Evolutionary conservation across 2,329 filamentous ascomycete species (phyloP).

Genomic region (Ambrosiella cleistominuta): DNA sequence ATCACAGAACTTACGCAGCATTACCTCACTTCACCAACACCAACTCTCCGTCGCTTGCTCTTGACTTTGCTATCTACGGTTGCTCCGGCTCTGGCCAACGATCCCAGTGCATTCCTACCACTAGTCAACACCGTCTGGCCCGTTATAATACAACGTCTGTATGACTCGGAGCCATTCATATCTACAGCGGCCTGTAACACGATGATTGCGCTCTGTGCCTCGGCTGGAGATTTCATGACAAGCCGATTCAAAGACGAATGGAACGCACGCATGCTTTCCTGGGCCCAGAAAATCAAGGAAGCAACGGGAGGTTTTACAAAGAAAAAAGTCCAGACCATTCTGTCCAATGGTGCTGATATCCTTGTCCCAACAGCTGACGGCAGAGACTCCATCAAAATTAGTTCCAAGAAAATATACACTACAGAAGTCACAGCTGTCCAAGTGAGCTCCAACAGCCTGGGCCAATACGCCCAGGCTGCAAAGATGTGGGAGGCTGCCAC

Average conservation of each 20-base stretch:
- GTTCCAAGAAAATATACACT: not conserved
- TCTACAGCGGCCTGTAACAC: constrained; percentile 52
- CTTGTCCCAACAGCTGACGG: constrained; percentile 2
- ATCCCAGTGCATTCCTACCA: constrained; percentile 74
- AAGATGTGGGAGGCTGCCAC: constrained; percentile 49
- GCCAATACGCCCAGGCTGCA: constrained; percentile 41
- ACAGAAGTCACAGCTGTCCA: not conserved
- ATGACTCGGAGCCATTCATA: constrained; percentile 51
- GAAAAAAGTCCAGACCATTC: not conserved
- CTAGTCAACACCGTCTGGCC: constrained; percentile 86
- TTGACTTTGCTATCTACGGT: constrained; percentile 60
- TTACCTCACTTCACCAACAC: constrained; percentile 72
- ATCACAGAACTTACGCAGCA: constrained; percentile 76
- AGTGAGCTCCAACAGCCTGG: constrained; percentile 21
- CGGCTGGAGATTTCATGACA: constrained; percentile 66
- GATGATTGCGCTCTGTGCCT: constrained; percentile 48
- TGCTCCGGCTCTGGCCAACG: constrained; percentile 49
- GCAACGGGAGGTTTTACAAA: constrained; percentile 15
- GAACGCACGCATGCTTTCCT: constrained; percentile 30
- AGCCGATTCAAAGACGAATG: constrained; percentile 61
- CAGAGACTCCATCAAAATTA: not conserved
- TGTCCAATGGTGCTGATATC: not conserved
- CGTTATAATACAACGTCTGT: constrained; percentile 50
- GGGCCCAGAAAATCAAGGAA: constrained; percentile 25
- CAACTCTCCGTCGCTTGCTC: constrained; percentile 59